Evolutionary conservation across 371 early-diverging fungal genomes (phyloP), one percentile per base, ranked within the genome.

Genomic region (Mortierella polycephala): DNA sequence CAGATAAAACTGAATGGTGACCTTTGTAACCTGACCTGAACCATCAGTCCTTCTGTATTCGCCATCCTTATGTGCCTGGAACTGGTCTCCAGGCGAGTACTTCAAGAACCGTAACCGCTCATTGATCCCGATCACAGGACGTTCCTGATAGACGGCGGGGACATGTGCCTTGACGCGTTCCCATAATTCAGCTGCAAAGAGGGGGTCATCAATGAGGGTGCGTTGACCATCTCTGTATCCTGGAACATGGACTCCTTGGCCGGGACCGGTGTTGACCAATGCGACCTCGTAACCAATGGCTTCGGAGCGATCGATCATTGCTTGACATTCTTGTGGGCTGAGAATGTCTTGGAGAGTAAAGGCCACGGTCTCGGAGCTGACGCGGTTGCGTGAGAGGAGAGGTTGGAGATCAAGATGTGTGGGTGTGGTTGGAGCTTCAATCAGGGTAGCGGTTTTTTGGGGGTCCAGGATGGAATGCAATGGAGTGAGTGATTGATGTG

Each of bases 61-160:
- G 5, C 87, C 87, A 70, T 87, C 87, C 63, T 66, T 69, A 59
- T 87, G 87, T 0, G 73, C 65, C 49, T 64, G 58, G 52, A 87
- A 87, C n/a, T 62, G n/a, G 60, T 85, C 84, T 2, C 81, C 82
- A 1, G 83, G 82, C 7, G 20, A 44, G 51, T 87, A 87, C 60
- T 81, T 81, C 41, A 87, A 64, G 62, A 87, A 84, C 12, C 87
- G 66, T n/a, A 87, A 69, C 1, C 87, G 85, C 53, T 86, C 86
- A 55, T 87, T 87, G 55, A 86, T 61, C 10, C 83, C 76, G n/a
- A 79, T 56, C 6, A 69, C 74, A 2, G 82, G 67, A 2, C 81
- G 51, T 2, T 49, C 52, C 39, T 66, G 12, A 50, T 60, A 81
- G 0, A 45, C 57, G 5, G 53, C 41, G 0, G 85, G 85, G 30